Base-by-base conservation (phyloP, 2,329 filamentous ascomycete genomes). In the Alternaria atra region DNA sequence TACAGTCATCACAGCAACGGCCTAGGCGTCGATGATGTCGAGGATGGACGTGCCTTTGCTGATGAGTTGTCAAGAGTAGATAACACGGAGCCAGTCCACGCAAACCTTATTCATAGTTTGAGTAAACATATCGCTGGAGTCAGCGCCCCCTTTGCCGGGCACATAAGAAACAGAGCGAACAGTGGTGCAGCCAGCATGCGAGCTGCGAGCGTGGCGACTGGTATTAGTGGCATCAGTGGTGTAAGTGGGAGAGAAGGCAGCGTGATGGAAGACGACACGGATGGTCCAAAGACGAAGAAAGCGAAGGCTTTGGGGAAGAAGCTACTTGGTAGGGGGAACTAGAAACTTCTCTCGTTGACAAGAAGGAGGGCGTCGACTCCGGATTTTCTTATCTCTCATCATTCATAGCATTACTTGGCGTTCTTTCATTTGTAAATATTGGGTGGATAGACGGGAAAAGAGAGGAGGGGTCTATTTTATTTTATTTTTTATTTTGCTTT, bases 61-160 rank as follows among this genome's bases (percentile, higher is more conserved):
- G 77, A 79, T 40, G 77, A 79, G 53, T 48, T 78, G 4, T 64
- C 52, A 7, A 57, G 75, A 40, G 76, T 78, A 0, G 76, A 78
- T 58, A 77, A 77, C 32, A 78, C 75, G 1, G 74, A 78, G 58
- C 74, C 74, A 1, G 70, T 71, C 1, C 73, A 73, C 46, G 73
- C 71, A 4, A 76, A 74, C 29, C 67, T 78, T n/a, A 73, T 77
- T 46, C 70, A 73, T 50, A 74, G 67, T 52, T 56, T 77, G 39
- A 73, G 72, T 57, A 70, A 72, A 39, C 75, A 77, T 55, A 64
- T 77, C n/a, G 74, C 75, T 10, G 67, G 69, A 5, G 70, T 77
- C 3, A 52, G 58, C 23, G 71, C 70, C 13, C 72, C 73, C 1
- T 74, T 77, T 61, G 56, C 60, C 2, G 63, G 64, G 4, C 67